Evolutionary conservation across 1,284 basidiomycete genomes (phyloP).

Genomic region (Fomitopsis pinicola): DNA sequence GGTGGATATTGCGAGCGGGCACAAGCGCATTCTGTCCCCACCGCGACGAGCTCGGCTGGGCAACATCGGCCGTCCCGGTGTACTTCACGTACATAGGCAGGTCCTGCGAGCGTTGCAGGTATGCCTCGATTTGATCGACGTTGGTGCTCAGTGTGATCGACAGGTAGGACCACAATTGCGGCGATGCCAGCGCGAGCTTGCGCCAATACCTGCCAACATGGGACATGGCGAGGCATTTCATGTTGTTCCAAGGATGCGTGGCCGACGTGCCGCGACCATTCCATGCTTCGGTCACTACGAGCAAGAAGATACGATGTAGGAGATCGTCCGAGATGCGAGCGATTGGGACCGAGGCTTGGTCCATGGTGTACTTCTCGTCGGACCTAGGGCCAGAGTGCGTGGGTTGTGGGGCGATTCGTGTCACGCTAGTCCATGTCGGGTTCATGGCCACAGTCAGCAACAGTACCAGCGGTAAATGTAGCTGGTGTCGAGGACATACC

Average conservation of each 20-base stretch:
- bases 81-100: conserved; percentile 1
- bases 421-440: neutral
- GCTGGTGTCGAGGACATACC: no score
- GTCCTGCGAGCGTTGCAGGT: conserved; percentile 1
- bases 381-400: neutral
- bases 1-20: neutral
- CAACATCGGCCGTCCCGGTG: neutral
- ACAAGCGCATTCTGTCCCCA: neutral
- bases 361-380: neutral
- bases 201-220: conserved; percentile 8
- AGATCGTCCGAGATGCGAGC: conserved; percentile 6
- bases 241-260: neutral
- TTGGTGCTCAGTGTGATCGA: neutral
- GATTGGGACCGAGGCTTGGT: neutral
- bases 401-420: neutral
- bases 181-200: neutral
- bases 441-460: no score
- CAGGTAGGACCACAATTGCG: conserved; percentile 5
- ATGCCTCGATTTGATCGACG: neutral
- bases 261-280: neutral
- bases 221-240: neutral
- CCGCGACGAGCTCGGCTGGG: neutral
- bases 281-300: neutral
- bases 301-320: conserved; percentile 2
- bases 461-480: no score